Base-by-base conservation (phyloP, 192 early-diverging fungal species). In the Backusella australiensis region DNA sequence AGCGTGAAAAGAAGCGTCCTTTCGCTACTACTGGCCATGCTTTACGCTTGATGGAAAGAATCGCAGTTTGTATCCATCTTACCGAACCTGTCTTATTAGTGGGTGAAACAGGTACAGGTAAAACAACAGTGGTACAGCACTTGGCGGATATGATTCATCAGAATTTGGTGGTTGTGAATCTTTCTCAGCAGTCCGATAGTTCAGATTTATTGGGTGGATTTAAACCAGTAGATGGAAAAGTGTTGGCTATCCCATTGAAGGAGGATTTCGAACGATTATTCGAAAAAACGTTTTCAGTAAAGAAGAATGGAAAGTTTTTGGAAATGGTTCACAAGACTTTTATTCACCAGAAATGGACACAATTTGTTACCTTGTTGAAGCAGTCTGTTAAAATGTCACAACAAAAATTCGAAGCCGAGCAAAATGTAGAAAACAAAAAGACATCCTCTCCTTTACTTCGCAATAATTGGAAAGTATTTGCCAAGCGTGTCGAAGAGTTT, bases 51-150 rank as follows among this genome's bases (percentile, higher is more conserved):
- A 77, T 99, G 81, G 96, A 98, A 80, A 88, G 90, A 67, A 83
- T 99, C 23, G 94, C 96, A 14, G 90, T 94, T 6, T 91, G 90
- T 73, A 90, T 95, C 23, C 85, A 88, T 69, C 83, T 95, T 73
- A 88, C 87, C 26, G 96, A 98, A 77, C 96, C 97, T 14, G 89
- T 95, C 0, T 81, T 99, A 34, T 86, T 99, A 15, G 92, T 97
- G 4, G 98, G 98, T 67, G 98, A 99, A 78, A 99, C 98, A 0
- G 98, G 98, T 70, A 96, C 96, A 7, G 98, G 98, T 68, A 99
- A 99, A 86, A 99, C 98, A 0, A 96, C 97, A 0, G 92, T 95
- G 7, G 92, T 99, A 17, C 98, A 99, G 83, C 91, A 94, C 53
- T 86, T 99, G 32, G 96, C 98, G 8, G 84, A 89, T 32, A 80